Conservation (phyloP, 2,329 filamentous ascomycete species). For the Catunica adiposa region DNA sequence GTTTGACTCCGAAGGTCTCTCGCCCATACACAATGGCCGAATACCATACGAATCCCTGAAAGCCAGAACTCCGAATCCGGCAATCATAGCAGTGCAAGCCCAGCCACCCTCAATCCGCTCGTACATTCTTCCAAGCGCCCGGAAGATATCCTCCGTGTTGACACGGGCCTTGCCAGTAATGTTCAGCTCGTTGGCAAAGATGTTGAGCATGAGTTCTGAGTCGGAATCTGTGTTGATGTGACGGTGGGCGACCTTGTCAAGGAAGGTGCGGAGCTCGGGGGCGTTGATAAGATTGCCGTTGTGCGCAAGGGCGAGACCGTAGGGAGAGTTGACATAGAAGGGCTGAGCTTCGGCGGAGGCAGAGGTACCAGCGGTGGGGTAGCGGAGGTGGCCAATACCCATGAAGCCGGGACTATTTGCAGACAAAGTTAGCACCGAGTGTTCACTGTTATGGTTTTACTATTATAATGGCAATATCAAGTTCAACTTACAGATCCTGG, state of each 20-base stretch:
- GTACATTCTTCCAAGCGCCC: conserved; percentile 55
- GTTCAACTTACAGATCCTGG: conserved; percentile 12
- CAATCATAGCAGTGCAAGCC: conserved; percentile 69
- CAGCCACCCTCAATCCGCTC: conserved; percentile 56
- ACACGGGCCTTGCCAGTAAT: conserved; percentile 68
- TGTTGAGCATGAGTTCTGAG: conserved; percentile 69
- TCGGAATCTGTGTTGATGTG: conserved; percentile 87
- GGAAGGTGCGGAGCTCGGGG: conserved; percentile 48
- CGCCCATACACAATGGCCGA: conserved; percentile 65
- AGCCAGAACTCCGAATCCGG: conserved; percentile 40
- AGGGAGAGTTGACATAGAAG: conserved; percentile 74
- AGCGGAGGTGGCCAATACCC: conserved; percentile 73
- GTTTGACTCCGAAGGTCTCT: conserved; percentile 46
- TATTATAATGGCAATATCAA: too few relatives aligned
- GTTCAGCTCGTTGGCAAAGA: conserved; percentile 69
- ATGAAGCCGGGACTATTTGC: conserved; percentile 54
- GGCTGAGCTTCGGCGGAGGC: conserved; percentile 65
- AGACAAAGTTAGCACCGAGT: conserved; percentile 28
- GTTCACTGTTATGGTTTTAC: too few relatives aligned
- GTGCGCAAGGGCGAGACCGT: conserved; percentile 65
- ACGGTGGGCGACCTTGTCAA: conserved; percentile 64
- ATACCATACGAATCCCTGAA: conserved; percentile 41
- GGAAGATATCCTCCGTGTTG: conserved; percentile 63
- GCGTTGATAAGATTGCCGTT: conserved; percentile 82
- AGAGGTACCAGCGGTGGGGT: conserved; percentile 76